Percentiles rank a stretch among this genome's conserved stretches.
phyloP scores from a whole-genome alignment of 805 yeast species.

The Barnettozyma salicaria region DNA sequence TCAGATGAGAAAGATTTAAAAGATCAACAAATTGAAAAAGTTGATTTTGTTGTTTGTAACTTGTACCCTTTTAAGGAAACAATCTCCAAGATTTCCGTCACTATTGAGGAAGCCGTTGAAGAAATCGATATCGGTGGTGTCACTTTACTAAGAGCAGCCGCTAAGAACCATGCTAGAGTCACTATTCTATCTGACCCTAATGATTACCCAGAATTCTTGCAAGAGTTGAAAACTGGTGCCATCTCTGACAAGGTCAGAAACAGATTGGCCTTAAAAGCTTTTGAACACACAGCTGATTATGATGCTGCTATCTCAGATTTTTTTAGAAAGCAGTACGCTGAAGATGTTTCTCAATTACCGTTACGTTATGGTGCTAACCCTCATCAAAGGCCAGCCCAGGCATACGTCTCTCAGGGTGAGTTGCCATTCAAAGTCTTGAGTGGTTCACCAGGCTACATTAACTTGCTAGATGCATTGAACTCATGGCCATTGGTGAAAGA shows the following conservation, averaged over 20 bases:
- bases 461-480: slow-evolving; percentile 91
- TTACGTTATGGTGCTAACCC: slow-evolving; percentile 98
- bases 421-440: slow-evolving; percentile 89
- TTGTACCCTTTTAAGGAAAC: slow-evolving; percentile 98
- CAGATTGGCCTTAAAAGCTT: slow-evolving; percentile 88
- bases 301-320: slow-evolving; percentile 94
- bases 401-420: slow-evolving; percentile 78
- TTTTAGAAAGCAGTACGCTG: slow-evolving; percentile 95
- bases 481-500: slow-evolving; percentile 99
- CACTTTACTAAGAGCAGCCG: slow-evolving; percentile 95
- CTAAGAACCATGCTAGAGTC: slow-evolving; percentile 95
- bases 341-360: slow-evolving; percentile 82
- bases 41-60: slow-evolving; percentile 95
- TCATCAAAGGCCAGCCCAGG: slow-evolving; percentile 99
- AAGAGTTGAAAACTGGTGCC: slow-evolving; percentile 67
- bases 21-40: slow-evolving; percentile 89
- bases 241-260: slow-evolving; percentile 71
- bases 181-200: slow-evolving; percentile 91
- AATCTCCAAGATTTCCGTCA: slow-evolving; percentile 89
- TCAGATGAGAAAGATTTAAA: slow-evolving; percentile 84
- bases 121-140: slow-evolving; percentile 99
- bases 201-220: slow-evolving; percentile 83
- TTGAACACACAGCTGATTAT: slow-evolving; percentile 97
- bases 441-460: slow-evolving; percentile 98
- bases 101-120: slow-evolving; percentile 96